phyloP scores from a whole-genome alignment of 768 basidiomycete genomes.

The Lentinula detonsa region DNA sequence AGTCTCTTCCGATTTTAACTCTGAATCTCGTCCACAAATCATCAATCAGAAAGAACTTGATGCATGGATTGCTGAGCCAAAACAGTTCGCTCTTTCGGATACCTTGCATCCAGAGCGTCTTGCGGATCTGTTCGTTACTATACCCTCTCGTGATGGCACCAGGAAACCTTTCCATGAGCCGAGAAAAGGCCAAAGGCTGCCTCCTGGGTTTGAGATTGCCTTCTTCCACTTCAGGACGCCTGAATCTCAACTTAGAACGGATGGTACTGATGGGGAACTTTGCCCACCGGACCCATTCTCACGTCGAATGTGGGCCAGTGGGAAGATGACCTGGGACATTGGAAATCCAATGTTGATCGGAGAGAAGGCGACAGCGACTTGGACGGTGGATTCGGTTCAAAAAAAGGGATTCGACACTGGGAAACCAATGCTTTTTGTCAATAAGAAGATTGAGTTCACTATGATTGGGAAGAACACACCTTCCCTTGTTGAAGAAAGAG shows the following conservation, averaged over 20 bases:
- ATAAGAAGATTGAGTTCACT: constrained; percentile 51
- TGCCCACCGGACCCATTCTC: constrained; percentile 70
- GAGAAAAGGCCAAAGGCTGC: constrained; percentile 32
- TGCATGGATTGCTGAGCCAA: constrained; percentile 47
- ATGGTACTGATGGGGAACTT: constrained; percentile 69
- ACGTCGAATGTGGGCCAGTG: constrained; percentile 80
- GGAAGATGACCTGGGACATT: constrained; percentile 57
- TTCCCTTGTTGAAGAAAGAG: constrained; percentile 56
- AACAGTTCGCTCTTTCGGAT: constrained; percentile 40
- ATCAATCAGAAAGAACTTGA: constrained; percentile 28
- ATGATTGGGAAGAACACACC: constrained; percentile 36
- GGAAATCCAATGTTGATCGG: constrained; percentile 46
- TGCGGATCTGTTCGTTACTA: constrained; percentile 58
- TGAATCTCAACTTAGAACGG: constrained; percentile 48
- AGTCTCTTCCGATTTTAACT: neutral
- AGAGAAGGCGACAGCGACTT: constrained; percentile 38
- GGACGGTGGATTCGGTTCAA: constrained; percentile 43
- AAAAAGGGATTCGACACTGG: constrained; percentile 63
- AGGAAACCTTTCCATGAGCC: constrained; percentile 37
- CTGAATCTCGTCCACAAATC: neutral
- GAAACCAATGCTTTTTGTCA: constrained; percentile 71
- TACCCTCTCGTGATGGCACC: constrained; percentile 68
- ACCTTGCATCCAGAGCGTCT: constrained; percentile 50
- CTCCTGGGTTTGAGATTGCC: constrained; percentile 63
- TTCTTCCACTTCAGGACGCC: constrained; percentile 70